A percentile compares a stretch with the other conserved stretches of the same genome.
Evolutionary conservation across 179 eudicot species (phyloP).

Genomic region (Drosera spatulata): DNA sequence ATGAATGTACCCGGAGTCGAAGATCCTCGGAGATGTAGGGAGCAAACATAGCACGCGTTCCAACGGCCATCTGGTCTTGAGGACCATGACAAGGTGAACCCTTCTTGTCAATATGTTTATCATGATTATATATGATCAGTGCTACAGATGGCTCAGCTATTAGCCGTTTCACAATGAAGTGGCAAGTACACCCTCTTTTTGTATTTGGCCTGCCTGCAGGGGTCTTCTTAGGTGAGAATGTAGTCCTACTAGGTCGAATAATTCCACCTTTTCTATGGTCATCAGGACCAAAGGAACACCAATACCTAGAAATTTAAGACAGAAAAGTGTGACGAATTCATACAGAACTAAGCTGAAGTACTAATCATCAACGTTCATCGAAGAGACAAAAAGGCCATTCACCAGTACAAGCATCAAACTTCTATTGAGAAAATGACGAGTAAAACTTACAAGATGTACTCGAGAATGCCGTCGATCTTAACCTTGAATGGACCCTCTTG

Average conservation of each 20-base stretch:
- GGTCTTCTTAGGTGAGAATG: conserved; percentile 54
- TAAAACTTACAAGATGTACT: conserved; percentile 71
- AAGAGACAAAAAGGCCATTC: too few relatives aligned
- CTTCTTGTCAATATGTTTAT: conserved; percentile 73
- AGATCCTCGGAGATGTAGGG: conserved; percentile 94
- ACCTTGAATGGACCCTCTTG: conserved; percentile 51
- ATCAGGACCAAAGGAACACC: conserved; percentile 99
- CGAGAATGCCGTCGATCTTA: conserved; percentile 91
- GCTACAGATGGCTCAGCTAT: conserved; percentile 86
- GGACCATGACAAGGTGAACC: conserved; percentile 96
- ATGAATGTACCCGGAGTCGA: conserved; percentile 68
- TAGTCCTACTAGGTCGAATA: conserved; percentile 78
- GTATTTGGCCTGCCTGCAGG: conserved; percentile 80
- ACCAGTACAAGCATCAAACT: neutral
- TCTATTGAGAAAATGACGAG: neutral
- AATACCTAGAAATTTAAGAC: conserved; percentile 44
- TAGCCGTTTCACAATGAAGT: conserved; percentile 85
- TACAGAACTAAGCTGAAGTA: too few relatives aligned
- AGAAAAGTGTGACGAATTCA: neutral
- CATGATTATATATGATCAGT: conserved; percentile 74
- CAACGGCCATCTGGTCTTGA: conserved; percentile 71
- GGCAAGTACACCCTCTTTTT: conserved; percentile 93
- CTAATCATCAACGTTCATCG: too few relatives aligned
- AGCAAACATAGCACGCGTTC: conserved; percentile 93
- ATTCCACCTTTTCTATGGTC: conserved; percentile 84